Evolutionary conservation across 208 protist genomes (phyloP).

Genomic region (Jaenimonas drosophilae): DNA sequence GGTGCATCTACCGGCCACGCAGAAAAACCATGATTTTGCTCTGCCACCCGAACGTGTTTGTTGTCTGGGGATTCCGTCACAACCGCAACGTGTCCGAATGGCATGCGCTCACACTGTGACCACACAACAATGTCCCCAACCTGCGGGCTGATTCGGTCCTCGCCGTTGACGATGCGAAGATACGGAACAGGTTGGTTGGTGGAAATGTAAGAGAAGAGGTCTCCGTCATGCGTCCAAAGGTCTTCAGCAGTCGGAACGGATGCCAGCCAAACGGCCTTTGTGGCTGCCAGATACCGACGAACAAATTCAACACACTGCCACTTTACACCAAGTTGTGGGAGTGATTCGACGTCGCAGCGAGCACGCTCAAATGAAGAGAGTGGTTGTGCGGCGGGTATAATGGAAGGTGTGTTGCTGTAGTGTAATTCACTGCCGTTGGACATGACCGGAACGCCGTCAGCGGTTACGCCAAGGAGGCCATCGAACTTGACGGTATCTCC

Average conservation of each 20-base stretch:
- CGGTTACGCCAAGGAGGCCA: slow-evolving; percentile 41
- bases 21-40: slow-evolving; percentile 66
- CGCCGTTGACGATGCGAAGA: slow-evolving; percentile 21
- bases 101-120: slow-evolving; percentile 18
- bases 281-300: slow-evolving; percentile 49
- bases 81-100: slow-evolving; percentile 54
- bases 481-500: slow-evolving; percentile 23
- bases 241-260: slow-evolving; percentile 41
- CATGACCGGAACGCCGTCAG: slow-evolving; percentile 53
- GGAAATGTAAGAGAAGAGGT: slow-evolving; percentile 15
- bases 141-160: slow-evolving; percentile 5
- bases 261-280: slow-evolving; percentile 56
- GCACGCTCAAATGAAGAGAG: slow-evolving; percentile 25
- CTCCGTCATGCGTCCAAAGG: slow-evolving; percentile 22
- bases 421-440: slow-evolving; percentile 54
- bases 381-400: slow-evolving; percentile 16
- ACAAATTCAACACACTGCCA: slow-evolving; percentile 72
- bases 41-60: slow-evolving; percentile 29
- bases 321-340: slow-evolving; percentile 29
- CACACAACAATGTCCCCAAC: slow-evolving; percentile 60
- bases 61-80: slow-evolving; percentile 23
- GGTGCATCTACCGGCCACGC: slow-evolving; percentile 26
- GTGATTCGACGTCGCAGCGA: not conserved
- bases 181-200: slow-evolving; percentile 15
- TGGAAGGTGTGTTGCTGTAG: slow-evolving; percentile 32